These are phyloP conservation scores for Gossypium sturtianum DNA, from an alignment of 345 rosid genomes.

Conservation along the genomic window DNA sequence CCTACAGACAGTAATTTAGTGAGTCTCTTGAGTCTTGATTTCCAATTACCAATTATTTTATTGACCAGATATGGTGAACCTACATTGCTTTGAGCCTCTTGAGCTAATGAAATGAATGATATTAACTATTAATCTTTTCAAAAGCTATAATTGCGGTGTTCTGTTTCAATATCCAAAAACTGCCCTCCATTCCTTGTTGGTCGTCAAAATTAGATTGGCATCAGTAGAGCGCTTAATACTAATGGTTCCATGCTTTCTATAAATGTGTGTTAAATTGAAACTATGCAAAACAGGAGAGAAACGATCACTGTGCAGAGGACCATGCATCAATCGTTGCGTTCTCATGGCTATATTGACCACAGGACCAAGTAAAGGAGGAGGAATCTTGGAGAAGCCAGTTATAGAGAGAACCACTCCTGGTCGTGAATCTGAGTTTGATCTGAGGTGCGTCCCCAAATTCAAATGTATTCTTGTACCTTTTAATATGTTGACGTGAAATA, in stretches of 20 bases:
- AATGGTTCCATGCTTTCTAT: not conserved
- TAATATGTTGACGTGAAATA: not conserved
- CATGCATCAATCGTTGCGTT: not conserved
- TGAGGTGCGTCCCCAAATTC: conserved; percentile 35
- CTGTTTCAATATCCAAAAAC: not conserved
- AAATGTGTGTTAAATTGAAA: conserved; percentile 7
- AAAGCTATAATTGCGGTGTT: not conserved
- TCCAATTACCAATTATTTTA: too few species aligned
- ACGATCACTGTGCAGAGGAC: not conserved
- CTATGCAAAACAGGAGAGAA: conserved; percentile 23
- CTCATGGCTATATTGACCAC: conserved; percentile 16
- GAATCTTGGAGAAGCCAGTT: conserved; percentile 62
- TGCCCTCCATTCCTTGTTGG: not conserved
- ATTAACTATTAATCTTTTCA: too few species aligned
- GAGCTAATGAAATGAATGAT: too few species aligned
- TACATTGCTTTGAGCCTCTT: too few species aligned
- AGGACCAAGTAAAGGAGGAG: conserved; percentile 64
- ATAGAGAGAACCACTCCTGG: conserved; percentile 65
- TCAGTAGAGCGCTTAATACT: not conserved
- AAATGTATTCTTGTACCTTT: not conserved
- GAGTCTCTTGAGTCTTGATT: too few species aligned
- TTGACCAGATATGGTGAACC: too few species aligned
- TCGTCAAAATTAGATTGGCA: not conserved
- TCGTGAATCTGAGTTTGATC: conserved; percentile 72
- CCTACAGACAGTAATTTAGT: too few species aligned